Base-by-base conservation (phyloP, 169 alveolate genomes). In the Plasmodium vinckei region DNA sequence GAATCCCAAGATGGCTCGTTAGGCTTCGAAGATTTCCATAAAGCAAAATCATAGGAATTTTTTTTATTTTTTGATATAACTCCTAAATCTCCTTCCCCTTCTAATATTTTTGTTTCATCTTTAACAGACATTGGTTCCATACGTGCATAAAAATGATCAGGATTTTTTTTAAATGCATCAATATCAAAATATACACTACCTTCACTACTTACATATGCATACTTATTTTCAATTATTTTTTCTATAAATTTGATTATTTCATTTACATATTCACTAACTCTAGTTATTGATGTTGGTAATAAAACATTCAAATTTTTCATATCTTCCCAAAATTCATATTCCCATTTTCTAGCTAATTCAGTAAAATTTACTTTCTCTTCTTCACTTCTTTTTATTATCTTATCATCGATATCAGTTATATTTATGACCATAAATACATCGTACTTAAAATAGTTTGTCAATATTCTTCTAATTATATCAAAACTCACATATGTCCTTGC, bases 321-420 rank as follows among this genome's bases (percentile, higher is more conserved):
- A 70, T 97, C 98, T 46, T 94, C 87, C 94, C 97, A 95, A 92
- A 95, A 97, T 61, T 96, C 98, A 13, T 86, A 82, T 92, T 98
- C 99, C 98, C 97, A 98, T 44, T 89, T 92, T 59, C 97, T 92
- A 10, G 99, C 97, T 63, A 97, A 88, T 75, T 95, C 98, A 13
- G 77, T 88, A 60, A 88, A 94, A 71, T 79, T 67, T 17, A 77
- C 91, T 9, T 96, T 93, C 89, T 94, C 95, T 17, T 87, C 92
- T 59, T 73, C 79, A 33, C 94, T 92, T 9, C 94, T 94, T 53
- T 92, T 93, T 57, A 98, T 99, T 87, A 98, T 99, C 93, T 98
- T 99, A 93, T 98, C 99, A 86, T 99, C 99, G 49, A 98, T 97
- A 88, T 98, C 99, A 1, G 99, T 99, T 68, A 98, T 98, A 92